These are phyloP conservation scores for Diaporthe capsici DNA, from an alignment of 2,329 filamentous ascomycete species.

Conservation along the genomic window DNA sequence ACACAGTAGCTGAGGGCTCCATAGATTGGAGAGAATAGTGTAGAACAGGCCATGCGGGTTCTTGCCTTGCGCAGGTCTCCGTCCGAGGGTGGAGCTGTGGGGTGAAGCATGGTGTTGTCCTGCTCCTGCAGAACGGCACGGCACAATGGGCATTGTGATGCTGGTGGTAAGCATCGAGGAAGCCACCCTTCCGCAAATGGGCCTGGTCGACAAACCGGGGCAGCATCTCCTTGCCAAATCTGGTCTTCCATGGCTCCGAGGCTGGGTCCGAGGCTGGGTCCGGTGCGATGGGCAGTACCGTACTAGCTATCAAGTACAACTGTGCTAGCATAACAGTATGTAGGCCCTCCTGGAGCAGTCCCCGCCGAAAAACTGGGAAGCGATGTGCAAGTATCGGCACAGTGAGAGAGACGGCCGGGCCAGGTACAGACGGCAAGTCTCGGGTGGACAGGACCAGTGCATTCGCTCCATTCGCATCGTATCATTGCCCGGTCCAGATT, in stretches of 20 bases:
- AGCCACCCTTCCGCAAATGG: conserved; percentile 11
- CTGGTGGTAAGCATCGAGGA: background rate
- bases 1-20: conserved; percentile 1
- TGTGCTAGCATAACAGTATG: background rate
- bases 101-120: conserved; percentile 6
- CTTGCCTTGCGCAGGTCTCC: conserved; percentile 12
- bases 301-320: background rate
- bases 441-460: conserved; percentile 18
- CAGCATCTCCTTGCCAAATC: conserved; percentile 17
- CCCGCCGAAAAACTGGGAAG: background rate
- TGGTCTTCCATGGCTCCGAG: conserved; percentile 23
- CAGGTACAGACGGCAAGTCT: conserved; percentile 25
- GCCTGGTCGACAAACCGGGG: background rate
- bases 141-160: conserved; percentile 32
- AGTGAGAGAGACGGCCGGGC: conserved; percentile 24
- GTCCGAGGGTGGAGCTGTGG: conserved; percentile 26
- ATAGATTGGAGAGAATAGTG: background rate
- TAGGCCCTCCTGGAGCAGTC: background rate
- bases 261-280: conserved; percentile 27
- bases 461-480: conserved; percentile 24
- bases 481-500: conserved; percentile 19
- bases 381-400: conserved; percentile 28
- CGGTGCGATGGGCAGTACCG: background rate
- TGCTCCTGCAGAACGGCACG: conserved; percentile 5
- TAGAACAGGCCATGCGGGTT: conserved; percentile 22